Evolutionary conservation across 306 rosid species (phyloP), one percentile per base, ranked within the genome.

Genomic region (Sicyos baderoa): DNA sequence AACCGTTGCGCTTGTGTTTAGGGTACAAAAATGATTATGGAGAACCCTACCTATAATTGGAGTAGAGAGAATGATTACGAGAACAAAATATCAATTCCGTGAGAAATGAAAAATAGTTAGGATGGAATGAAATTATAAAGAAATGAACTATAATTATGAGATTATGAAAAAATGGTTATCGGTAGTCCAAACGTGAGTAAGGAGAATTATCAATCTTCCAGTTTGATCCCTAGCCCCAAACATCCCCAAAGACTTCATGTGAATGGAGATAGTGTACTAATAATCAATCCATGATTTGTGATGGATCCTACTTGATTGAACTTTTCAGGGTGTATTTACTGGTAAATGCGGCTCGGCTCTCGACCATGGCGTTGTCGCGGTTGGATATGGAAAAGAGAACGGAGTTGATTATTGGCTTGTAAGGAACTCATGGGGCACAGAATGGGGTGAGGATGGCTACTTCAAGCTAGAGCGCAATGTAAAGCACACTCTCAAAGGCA

Each of bases 391-490:
- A 17, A 76, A 77, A 13, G 97, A 89, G 78, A 82, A 89, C 54
- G 97, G 94, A 12, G 54, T 74, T 7, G 99, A 93, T 57, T 93
- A 88, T 77, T 90, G 99, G 99, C 82, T 93, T 0, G 94, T 90
- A 74, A 90, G 97, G 86, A 93, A 93, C 71, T 93, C 97, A 16
- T 93, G 99, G 99, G 99, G 99, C 54, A 73, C 75, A 56, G 58
- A 29, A 4, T 93, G 99, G 97, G 97, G 99, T 17, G 97, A 93
- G 77, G 76, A 78, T 58, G 99, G 99, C 4, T 93, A 93, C 76
- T 75, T 93, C 82, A 93, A 84, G 80, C 13, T 93, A 0, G 74
- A 93, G 71, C 88, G 99, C 13, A 93, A 93, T 19, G 77, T 79
- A 47, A 48, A 16, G 25, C 11, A 64, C 52, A 47, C 76, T 0